Evolutionary conservation across 805 yeast genomes (phyloP).

Genomic region (Candida quercuum): DNA sequence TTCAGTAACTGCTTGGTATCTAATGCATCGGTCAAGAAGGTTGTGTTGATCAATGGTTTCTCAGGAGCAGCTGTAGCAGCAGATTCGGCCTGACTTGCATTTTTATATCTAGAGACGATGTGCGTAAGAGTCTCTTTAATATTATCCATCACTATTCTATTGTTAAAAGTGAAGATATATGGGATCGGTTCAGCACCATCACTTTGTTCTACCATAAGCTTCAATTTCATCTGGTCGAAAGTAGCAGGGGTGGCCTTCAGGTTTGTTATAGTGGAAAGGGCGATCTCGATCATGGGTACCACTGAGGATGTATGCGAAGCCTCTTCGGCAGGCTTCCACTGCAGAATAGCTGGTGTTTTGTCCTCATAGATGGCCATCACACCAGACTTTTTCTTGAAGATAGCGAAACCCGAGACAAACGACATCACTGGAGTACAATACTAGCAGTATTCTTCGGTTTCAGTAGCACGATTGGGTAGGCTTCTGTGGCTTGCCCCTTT

Average conservation of each 20-base stretch:
- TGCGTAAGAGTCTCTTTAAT: conserved; percentile 64
- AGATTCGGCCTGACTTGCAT: conserved; percentile 22
- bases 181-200: conserved; percentile 25
- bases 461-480: too few species aligned
- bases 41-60: conserved; percentile 30
- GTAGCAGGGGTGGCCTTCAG: conserved; percentile 68
- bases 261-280: conserved; percentile 37
- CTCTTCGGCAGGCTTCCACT: conserved; percentile 56
- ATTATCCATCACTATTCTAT: conserved; percentile 69
- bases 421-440: too few species aligned
- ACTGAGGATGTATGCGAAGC: too few species aligned
- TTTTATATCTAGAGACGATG: conserved; percentile 58
- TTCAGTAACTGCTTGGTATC: conserved; percentile 56
- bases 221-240: conserved; percentile 61
- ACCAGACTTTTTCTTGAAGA: conserved; percentile 50
- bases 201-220: conserved; percentile 41
- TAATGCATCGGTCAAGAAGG: conserved; percentile 38
- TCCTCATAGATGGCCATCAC: conserved; percentile 53
- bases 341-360: conserved; percentile 45
- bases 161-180: conserved; percentile 57
- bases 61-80: conserved; percentile 16
- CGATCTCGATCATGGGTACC: conserved; percentile 34
- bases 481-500: too few species aligned
- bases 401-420: conserved; percentile 46
- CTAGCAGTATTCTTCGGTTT: too few species aligned